Evolutionary conservation across 495 filamentous ascomycete genomes (phyloP).

Genomic region (Podospora conica): DNA sequence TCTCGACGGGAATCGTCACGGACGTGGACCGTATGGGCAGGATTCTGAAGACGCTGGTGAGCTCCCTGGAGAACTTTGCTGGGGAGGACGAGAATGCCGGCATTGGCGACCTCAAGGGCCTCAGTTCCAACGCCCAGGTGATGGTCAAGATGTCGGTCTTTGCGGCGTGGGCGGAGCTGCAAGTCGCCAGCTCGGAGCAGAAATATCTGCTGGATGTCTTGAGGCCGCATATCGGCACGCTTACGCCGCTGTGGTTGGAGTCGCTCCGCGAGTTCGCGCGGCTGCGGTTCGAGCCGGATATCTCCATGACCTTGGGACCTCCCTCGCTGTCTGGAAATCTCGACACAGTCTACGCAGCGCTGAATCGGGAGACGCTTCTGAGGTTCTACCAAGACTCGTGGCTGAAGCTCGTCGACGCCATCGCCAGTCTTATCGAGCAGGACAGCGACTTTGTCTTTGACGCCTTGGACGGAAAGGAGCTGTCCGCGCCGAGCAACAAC

Average conservation of each 20-base stretch:
- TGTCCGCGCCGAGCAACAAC: conserved; percentile 39
- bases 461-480: conserved; percentile 81
- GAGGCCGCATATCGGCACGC: conserved; percentile 77
- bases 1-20: conserved; percentile 93
- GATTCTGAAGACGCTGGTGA: conserved; percentile 87
- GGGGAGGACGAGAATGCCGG: conserved; percentile 74
- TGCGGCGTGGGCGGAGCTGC: conserved; percentile 97
- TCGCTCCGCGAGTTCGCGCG: conserved; percentile 91
- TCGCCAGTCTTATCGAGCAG: conserved; percentile 94
- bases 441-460: conserved; percentile 97
- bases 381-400: conserved; percentile 98
- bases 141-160: conserved; percentile 98
- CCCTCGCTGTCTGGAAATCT: conserved; percentile 68
- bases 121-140: conserved; percentile 92
- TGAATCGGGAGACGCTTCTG: conserved; percentile 89
- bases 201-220: conserved; percentile 83
- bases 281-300: conserved; percentile 91
- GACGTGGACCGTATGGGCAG: conserved; percentile 97
- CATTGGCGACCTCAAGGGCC: conserved; percentile 87
- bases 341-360: conserved; percentile 84
- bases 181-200: conserved; percentile 92
- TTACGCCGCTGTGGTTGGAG: conserved; percentile 90
- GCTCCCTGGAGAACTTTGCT: conserved; percentile 87
- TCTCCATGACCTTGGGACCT: conserved; percentile 77
- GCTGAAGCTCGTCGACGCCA: conserved; percentile 94